Evolutionary conservation across 352 stramenopile genomes (phyloP).

Genomic region (Phytopythium montanum): DNA sequence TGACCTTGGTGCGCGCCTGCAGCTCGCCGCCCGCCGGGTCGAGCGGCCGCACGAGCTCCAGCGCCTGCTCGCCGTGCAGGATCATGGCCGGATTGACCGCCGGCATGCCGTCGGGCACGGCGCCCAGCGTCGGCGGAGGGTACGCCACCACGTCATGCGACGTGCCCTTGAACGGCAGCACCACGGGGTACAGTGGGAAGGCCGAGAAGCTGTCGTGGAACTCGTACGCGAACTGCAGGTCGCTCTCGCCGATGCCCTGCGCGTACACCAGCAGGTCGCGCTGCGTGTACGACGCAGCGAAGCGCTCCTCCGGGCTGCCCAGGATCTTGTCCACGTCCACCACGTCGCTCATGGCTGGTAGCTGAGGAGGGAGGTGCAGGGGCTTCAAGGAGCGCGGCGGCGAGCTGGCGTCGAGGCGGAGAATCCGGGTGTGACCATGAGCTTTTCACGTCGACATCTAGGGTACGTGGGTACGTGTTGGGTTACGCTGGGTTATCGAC

Average conservation of each 20-base stretch:
- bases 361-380: no score
- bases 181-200: constrained; percentile 88
- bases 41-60: constrained; percentile 76
- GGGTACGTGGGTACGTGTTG: no score
- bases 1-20: constrained; percentile 57
- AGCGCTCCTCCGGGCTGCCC: constrained; percentile 36
- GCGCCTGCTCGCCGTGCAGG: constrained; percentile 81
- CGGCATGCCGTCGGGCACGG: constrained; percentile 61
- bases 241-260: constrained; percentile 81
- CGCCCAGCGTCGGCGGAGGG: constrained; percentile 64
- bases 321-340: constrained; percentile 69
- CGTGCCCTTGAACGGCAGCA: constrained; percentile 84
- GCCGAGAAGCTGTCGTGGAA: constrained; percentile 79
- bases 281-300: constrained; percentile 80
- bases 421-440: no score
- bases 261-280: constrained; percentile 89
- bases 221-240: constrained; percentile 89
- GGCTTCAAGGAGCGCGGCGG: no score
- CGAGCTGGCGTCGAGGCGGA: no score
- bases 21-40: constrained; percentile 51
- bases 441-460: no score
- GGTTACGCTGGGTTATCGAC: no score
- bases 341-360: constrained; percentile 29
- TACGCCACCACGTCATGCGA: constrained; percentile 87
- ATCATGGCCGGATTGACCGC: constrained; percentile 81